Base-by-base conservation (phyloP, 1,139 yeast species). In the Candida smagusa region DNA sequence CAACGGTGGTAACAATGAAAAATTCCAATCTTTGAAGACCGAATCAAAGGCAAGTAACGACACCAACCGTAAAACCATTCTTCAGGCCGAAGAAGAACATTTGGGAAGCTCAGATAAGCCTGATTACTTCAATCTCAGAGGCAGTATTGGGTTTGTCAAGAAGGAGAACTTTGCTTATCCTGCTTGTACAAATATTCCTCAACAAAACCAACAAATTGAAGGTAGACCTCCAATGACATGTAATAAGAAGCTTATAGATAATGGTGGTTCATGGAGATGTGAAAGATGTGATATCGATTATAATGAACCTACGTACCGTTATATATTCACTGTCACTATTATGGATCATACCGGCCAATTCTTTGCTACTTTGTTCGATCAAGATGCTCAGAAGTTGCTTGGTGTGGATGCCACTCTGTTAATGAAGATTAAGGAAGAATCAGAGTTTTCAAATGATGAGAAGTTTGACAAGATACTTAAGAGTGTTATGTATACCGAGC, bases 281-380 rank as follows among this genome's bases (percentile, higher is more conserved):
- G 97, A 89, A 58, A 84, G 84, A 59, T 90, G 97, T 73, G 84
- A 87, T 52, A 67, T 75, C 40, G 75, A 76, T 40, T 81, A 78
- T 53, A 69, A 74, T 3, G 73, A 71, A 41, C 97, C 98, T 24
- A 69, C 74, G 35, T 81, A 85, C 64, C 77, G 97, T 57, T 94
- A 85, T 52, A 80, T 90, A 40, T 61, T 90, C 49, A 81, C 83
- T 19, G 63, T 81, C 37, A 77, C 88, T 3, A 75, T 89, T 9
- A 74, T 81, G 56, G 99, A 94, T 59, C 71, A 74, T 43, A 74
- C 95, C 2, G 95, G 90, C 21, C 92, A 84, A 58, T 64, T 89
- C 44, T 89, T 97, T 96, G 66, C 86, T 26, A 84, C 95, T 0
- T 69, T 86, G 40, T 94, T 94, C 56, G 96, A 92, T 58, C 92